These are phyloP conservation scores for Ascosphaera apis DNA, from an alignment of 2,329 filamentous ascomycete species.

Conservation along the genomic window DNA sequence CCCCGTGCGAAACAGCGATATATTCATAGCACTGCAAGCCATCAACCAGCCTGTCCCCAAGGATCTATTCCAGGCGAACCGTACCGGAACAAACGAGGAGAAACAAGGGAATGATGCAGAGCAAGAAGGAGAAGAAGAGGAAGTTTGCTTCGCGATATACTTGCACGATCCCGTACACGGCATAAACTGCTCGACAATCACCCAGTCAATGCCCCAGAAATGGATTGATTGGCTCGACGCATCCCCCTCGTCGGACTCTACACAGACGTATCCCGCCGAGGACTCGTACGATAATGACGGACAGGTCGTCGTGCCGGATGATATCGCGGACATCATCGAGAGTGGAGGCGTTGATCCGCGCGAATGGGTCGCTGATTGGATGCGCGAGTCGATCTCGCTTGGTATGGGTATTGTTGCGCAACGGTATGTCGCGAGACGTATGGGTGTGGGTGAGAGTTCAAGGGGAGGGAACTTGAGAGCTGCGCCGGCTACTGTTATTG, in stretches of 20 bases:
- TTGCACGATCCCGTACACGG: conserved; percentile 71
- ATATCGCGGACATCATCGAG: conserved; percentile 65
- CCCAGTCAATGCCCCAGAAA: conserved; percentile 58
- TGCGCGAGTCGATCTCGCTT: conserved; percentile 64
- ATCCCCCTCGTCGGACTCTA: conserved; percentile 21
- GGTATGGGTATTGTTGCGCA: conserved; percentile 73
- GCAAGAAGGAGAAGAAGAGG: conserved; percentile 25
- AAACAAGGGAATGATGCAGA: conserved; percentile 9
- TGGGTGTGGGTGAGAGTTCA: conserved; percentile 81
- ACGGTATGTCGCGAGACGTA: conserved; percentile 77
- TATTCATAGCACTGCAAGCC: conserved; percentile 90
- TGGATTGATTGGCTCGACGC: conserved; percentile 90
- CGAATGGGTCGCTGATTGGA: conserved; percentile 95
- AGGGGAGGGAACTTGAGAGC: conserved; percentile 29
- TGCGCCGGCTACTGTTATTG: conserved; percentile 30
- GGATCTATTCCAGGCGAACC: conserved; percentile 43
- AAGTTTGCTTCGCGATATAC: conserved; percentile 56
- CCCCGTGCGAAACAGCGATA: conserved; percentile 75
- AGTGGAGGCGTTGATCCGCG: conserved; percentile 61
- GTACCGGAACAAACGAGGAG: conserved; percentile 14
- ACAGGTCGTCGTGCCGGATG: conserved; percentile 35
- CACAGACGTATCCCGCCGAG: no score
- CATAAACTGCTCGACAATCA: conserved; percentile 64
- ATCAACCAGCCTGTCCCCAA: conserved; percentile 41
- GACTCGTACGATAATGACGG: conserved; percentile 18